Evolutionary conservation across 1,284 basidiomycete genomes (phyloP).

Genomic region (Porogramme epimiltina): DNA sequence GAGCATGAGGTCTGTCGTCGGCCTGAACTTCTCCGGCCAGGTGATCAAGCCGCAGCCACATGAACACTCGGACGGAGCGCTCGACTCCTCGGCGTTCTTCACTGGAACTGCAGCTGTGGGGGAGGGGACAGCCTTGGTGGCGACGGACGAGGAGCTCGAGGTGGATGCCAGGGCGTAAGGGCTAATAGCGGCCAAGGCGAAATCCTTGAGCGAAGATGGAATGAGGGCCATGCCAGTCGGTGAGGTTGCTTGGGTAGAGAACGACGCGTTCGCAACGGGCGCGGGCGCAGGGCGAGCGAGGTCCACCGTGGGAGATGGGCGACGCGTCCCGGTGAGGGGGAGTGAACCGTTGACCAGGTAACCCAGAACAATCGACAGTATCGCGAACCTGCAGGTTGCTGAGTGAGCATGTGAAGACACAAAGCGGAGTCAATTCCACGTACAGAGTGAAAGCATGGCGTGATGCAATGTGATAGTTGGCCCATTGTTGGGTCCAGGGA

Average conservation of each 20-base stretch:
- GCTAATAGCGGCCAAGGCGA: conserved; percentile 57
- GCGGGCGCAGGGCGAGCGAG: conserved; percentile 14
- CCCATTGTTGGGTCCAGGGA: conserved; percentile 21
- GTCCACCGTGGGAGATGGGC: conserved; percentile 13
- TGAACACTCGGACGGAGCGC: conserved; percentile 28
- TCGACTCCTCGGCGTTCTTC: conserved; percentile 7
- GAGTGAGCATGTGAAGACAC: conserved; percentile 7
- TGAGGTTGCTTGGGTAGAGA: conserved; percentile 39
- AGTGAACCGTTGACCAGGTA: conserved; percentile 55
- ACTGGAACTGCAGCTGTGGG: conserved; percentile 11
- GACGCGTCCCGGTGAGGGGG: conserved; percentile 3
- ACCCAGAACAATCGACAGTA: conserved; percentile 68
- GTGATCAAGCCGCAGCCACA: conserved; percentile 35
- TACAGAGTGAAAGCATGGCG: conserved; percentile 66
- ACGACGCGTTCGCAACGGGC: conserved; percentile 21
- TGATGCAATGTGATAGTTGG: conserved; percentile 32
- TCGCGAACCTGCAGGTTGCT: conserved; percentile 50
- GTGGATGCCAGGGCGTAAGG: conserved; percentile 41
- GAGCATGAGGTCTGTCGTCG: conserved; percentile 41
- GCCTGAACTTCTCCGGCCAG: conserved; percentile 35
- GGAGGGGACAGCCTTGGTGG: conserved; percentile 19
- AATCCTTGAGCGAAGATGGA: conserved; percentile 52
- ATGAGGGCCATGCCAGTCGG: conserved; percentile 37
- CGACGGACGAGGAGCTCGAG: conserved; percentile 18
- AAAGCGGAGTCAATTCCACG: conserved; percentile 26